These are phyloP conservation scores for Pythium monospermum DNA, from an alignment of 352 stramenopile genomes.

Conservation along the genomic window DNA sequence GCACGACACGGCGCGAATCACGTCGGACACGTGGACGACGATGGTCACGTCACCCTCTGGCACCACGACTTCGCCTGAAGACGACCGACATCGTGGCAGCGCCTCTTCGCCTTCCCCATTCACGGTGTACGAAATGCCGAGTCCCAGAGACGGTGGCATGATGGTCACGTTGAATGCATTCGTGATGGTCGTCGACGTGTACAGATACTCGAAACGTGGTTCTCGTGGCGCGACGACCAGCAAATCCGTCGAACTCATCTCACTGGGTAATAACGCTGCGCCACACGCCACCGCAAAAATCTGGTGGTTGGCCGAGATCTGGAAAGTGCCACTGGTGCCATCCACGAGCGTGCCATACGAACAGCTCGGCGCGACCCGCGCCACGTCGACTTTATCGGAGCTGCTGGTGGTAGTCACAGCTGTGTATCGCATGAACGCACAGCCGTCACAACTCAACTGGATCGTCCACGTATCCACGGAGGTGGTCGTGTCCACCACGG, in stretches of 20 bases:
- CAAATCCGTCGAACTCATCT: slow-evolving; percentile 18
- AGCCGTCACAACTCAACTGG: slow-evolving; percentile 29
- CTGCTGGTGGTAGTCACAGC: slow-evolving; percentile 10
- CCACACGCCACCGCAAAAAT: slow-evolving; percentile 46
- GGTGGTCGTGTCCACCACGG: slow-evolving; percentile 20
- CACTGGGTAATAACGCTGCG: slow-evolving; percentile 26
- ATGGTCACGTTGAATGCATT: slow-evolving; percentile 48
- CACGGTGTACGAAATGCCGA: slow-evolving; percentile 30
- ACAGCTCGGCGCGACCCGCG: slow-evolving; percentile 31
- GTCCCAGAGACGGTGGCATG: slow-evolving; percentile 4
- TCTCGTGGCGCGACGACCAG: slow-evolving; percentile 32
- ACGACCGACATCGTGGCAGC: slow-evolving; percentile 1
- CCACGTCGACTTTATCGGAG: neutral
- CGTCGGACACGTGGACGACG: slow-evolving; percentile 35
- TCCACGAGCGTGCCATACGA: slow-evolving; percentile 27
- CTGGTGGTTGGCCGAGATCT: slow-evolving; percentile 31
- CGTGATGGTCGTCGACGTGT: slow-evolving; percentile 34
- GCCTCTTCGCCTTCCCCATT: slow-evolving; percentile 5
- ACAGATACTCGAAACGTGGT: slow-evolving; percentile 30
- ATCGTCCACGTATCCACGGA: slow-evolving; percentile 40
- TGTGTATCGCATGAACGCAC: slow-evolving; percentile 47
- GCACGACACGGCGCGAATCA: slow-evolving; percentile 44
- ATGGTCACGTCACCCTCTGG: slow-evolving; percentile 14
- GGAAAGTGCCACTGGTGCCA: slow-evolving; percentile 10
- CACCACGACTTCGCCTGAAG: slow-evolving; percentile 17